Percentiles rank a stretch among this genome's conserved stretches.
Evolutionary conservation across 1,139 yeast species (phyloP).

Genomic region (Blastobotrys illinoisensis): DNA sequence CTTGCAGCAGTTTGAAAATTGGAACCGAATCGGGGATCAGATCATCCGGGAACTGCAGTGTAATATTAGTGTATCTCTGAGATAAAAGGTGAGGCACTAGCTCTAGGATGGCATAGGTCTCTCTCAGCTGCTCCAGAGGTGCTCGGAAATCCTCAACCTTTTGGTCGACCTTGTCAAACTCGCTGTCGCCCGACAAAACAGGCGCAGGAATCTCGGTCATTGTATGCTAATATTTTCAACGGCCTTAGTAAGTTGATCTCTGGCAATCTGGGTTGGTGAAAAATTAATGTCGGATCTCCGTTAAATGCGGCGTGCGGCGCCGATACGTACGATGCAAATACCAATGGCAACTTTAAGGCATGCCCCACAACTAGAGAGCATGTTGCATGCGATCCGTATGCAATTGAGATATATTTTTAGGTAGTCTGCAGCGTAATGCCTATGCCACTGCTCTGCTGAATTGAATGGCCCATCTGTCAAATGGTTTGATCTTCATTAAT

Average conservation of each 20-base stretch:
- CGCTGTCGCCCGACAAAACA: slow-evolving; percentile 55
- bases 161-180: slow-evolving; percentile 45
- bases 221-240: background rate
- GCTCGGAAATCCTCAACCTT: slow-evolving; percentile 28
- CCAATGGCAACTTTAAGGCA: background rate
- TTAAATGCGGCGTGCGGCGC: background rate
- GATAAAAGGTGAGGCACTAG: slow-evolving; percentile 17
- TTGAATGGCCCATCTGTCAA: no score
- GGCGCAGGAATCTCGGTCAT: slow-evolving; percentile 42
- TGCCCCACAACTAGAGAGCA: background rate
- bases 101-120: slow-evolving; percentile 10
- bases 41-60: slow-evolving; percentile 86
- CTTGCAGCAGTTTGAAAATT: slow-evolving; percentile 49
- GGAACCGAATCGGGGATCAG: slow-evolving; percentile 74
- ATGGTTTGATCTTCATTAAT: no score
- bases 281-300: background rate
- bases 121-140: slow-evolving; percentile 35
- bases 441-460: no score
- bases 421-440: no score
- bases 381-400: no score
- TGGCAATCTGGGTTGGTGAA: background rate
- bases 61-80: slow-evolving; percentile 43
- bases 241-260: background rate
- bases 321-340: no score
- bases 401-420: no score